Percentiles rank a stretch among this genome's conserved stretches.
phyloP scores from a whole-genome alignment of 2,329 filamentous ascomycete genomes.

The Penicillium italicum region DNA sequence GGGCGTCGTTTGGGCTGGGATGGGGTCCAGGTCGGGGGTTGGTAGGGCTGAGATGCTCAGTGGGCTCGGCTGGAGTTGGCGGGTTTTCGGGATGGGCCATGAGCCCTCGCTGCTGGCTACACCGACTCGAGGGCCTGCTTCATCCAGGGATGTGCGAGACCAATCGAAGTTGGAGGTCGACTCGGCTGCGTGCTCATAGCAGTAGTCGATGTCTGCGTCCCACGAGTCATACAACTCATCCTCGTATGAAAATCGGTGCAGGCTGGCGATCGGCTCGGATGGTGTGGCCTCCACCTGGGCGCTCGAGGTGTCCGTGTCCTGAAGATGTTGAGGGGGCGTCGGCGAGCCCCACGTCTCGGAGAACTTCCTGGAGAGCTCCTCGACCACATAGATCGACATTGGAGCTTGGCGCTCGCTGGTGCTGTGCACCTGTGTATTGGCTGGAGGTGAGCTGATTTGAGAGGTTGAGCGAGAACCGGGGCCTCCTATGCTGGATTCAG shows the following conservation, averaged over 20 bases:
- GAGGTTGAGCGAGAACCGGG: conserved; percentile 20
- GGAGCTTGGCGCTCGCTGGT: conserved; percentile 24
- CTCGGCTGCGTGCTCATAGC: conserved; percentile 59
- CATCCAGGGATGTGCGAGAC: conserved; percentile 41
- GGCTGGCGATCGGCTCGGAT: conserved; percentile 15
- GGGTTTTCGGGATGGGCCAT: conserved; percentile 12
- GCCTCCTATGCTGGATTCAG: conserved; percentile 21
- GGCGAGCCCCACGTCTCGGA: conserved; percentile 47
- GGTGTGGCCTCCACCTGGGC: conserved; percentile 16
- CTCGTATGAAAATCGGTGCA: conserved; percentile 19
- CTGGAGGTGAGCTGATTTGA: conserved; percentile 13
- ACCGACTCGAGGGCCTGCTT: conserved; percentile 18
- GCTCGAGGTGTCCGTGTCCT: conserved; percentile 13
- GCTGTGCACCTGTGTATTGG: conserved; percentile 8
- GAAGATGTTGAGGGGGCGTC: conserved; percentile 30
- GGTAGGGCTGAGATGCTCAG: conserved; percentile 26
- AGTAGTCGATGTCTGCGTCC: conserved; percentile 62
- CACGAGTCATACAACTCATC: conserved; percentile 46
- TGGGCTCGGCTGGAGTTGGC: conserved; percentile 20
- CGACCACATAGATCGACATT: conserved; percentile 31
- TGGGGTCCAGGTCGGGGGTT: conserved; percentile 34
- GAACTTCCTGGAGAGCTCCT: conserved; percentile 39
- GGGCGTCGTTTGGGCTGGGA: conserved; percentile 30
- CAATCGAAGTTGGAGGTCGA: conserved; percentile 60
- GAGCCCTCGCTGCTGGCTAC: conserved; percentile 15